Evolutionary conservation across 2,329 filamentous ascomycete genomes (phyloP).

Genomic region (Alternaria angustiovoidea): DNA sequence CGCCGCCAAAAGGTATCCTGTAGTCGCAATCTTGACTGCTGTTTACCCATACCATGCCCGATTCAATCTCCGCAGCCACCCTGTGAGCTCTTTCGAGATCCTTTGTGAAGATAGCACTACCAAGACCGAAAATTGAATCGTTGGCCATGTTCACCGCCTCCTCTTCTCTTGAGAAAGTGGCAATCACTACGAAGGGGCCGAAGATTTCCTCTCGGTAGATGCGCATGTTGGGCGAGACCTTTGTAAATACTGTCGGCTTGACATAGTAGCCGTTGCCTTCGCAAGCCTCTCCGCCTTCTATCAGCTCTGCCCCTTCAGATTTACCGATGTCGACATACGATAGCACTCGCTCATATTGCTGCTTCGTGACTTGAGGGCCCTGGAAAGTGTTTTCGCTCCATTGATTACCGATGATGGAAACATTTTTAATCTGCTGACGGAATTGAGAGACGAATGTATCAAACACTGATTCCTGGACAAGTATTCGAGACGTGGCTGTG

Average conservation of each 20-base stretch:
- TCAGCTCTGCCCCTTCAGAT: constrained; percentile 59
- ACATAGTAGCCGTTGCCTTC: constrained; percentile 61
- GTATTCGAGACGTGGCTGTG: constrained; percentile 62
- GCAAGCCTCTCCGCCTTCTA: constrained; percentile 55
- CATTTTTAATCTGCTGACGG: constrained; percentile 7
- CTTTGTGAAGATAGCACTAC: constrained; percentile 44
- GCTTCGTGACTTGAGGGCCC: constrained; percentile 56
- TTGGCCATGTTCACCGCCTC: constrained; percentile 13
- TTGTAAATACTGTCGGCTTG: constrained; percentile 44
- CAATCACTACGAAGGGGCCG: constrained; percentile 12
- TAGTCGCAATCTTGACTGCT: constrained; percentile 9
- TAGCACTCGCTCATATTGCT: constrained; percentile 54
- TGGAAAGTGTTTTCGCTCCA: constrained; percentile 54
- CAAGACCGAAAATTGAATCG: constrained; percentile 48
- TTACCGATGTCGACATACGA: constrained; percentile 55
- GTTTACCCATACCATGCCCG: constrained; percentile 9
- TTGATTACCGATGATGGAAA: constrained; percentile 44
- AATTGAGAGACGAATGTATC: constrained; percentile 64
- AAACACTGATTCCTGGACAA: constrained; percentile 63
- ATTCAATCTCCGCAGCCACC: constrained; percentile 9
- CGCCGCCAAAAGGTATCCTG: constrained; percentile 9
- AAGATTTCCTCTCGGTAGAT: constrained; percentile 15
- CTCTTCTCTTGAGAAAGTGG: constrained; percentile 12
- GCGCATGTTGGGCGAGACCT: background rate
- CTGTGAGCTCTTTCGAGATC: constrained; percentile 5